Base-by-base conservation (phyloP, 495 filamentous ascomycete species). In the Penicillium cataractarum region DNA sequence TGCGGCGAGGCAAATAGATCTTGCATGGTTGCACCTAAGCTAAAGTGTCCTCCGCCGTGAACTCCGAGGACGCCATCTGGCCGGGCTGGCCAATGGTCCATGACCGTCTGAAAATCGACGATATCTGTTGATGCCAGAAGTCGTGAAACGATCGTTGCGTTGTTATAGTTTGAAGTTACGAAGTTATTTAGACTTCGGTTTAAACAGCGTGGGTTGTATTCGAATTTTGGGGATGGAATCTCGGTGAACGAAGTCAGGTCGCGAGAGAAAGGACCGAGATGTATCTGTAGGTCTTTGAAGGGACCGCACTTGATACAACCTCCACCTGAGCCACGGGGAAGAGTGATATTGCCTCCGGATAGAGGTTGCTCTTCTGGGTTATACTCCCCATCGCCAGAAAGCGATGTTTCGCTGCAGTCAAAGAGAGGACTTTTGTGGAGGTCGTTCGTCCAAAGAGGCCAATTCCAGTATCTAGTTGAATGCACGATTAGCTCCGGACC, bases 301-400 rank as follows among this genome's bases (percentile, higher is more conserved):
- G 87, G 88, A 0, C 88, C 89, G 21, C 73, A 75, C 3, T 61
- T 66, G 2, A 90, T 78, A 61, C 87, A 92, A 5, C 89, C 89
- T 48, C 88, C 88, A 4, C 89, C 89, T 1, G 75, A 78, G 4
- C 83, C 87, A 6, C 78, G 68, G 0, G 78, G 74, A 7, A 84
- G 58, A 35, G 67, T 70, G 7, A 65, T 44, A 33, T 51, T 46
- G 29, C 59, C 61, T 31, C 56, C 59, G 13, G 52, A 62, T 31
- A 73, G 35, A 22, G 63, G 52, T 39, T 71, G 69, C 37, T 74
- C 76, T 6, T 65, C 67, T 2, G 72, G 69, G 33, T 78, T 68
- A 60, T 69, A 71, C 53, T 67, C 76, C 52, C 85, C 85, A 62
- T 87, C 79, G 57, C 80, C 81, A 60, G 74, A 71, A 57, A 83